Conservation (phyloP, 2,329 filamentous ascomycete genomes). For the Nemania bipapillata region DNA sequence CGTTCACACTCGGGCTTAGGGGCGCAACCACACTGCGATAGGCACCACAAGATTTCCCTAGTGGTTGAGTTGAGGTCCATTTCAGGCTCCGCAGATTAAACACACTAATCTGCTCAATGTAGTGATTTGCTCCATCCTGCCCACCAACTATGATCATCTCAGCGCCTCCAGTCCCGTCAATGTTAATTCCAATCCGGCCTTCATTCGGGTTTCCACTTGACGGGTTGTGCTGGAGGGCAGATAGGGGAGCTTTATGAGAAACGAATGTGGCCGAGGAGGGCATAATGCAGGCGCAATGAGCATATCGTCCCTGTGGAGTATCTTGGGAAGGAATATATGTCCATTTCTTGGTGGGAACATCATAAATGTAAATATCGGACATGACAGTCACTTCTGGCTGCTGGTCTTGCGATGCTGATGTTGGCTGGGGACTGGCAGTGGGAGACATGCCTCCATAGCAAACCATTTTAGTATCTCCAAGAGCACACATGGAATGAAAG, state of each 20-base stretch:
- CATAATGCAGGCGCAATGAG: constrained; percentile 92
- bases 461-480: constrained; percentile 95
- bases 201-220: constrained; percentile 84
- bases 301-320: constrained; percentile 91
- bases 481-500: constrained; percentile 93
- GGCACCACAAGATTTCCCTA: constrained; percentile 93
- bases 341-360: constrained; percentile 84
- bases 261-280: constrained; percentile 89
- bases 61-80: constrained; percentile 88
- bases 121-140: constrained; percentile 97
- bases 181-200: constrained; percentile 84
- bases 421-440: constrained; percentile 62
- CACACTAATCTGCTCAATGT: constrained; percentile 98
- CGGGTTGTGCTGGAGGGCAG: constrained; percentile 89
- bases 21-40: constrained; percentile 96
- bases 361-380: constrained; percentile 97
- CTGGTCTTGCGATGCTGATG: constrained; percentile 64
- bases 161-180: constrained; percentile 90
- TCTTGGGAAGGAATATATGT: constrained; percentile 83
- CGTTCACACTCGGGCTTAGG: constrained; percentile 72
- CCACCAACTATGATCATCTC: constrained; percentile 98
- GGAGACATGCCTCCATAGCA: constrained; percentile 99
- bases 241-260: constrained; percentile 83
- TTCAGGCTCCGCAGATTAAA: constrained; percentile 95
- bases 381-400: constrained; percentile 93